Evolutionary conservation across 768 basidiomycete species (phyloP), one percentile per base, ranked within the genome.

Genomic region (Auriscalpium microsporum): DNA sequence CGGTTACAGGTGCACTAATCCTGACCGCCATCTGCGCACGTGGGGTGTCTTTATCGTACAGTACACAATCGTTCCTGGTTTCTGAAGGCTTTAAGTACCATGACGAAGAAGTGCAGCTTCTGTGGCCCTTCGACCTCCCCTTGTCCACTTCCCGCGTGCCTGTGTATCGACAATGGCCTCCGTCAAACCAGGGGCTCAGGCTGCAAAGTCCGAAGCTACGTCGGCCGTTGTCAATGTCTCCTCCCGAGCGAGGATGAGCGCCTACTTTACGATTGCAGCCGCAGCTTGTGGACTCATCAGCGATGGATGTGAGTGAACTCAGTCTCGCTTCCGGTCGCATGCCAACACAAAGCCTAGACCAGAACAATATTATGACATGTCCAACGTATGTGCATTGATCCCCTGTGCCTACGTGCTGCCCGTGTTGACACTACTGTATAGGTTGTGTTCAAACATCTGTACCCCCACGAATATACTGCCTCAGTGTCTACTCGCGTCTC

Each of bases 311-410:
- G 63, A 63, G 67, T 68, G 28, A 28, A 7, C 28, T 28, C 28
- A 28, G 28, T 28, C 28, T 21, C 6, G 28, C 38, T 52, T 28
- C 17, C 52, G 11, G 10, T 14, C 9, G 17, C 42, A 13, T 52
- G 37, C 42, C 19, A 37, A 45, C 62, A 84, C 2, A 28, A 28
- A 28, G 28, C 7, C 28, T 28, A 28, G 82, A 85, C 64, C 82
- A 86, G 64, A 86, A 86, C 65, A 84, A 81, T 60, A 68, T 85
- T 28, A 83, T 85, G 83, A 83, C 83, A 80, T 85, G 81, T 65
- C 77, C 46, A 86, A 86, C 56, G 83, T 81, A 60, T 49, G 71
- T 21, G 37, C 51, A 38, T 33, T 44, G 44, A 35, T 38, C 49
- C 52, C 52, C 14, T 17, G 9, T 9, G 52, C n/a, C 2, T 19